Conservation (phyloP, 164 flowering plant species). For the Berberis thunbergii region DNA sequence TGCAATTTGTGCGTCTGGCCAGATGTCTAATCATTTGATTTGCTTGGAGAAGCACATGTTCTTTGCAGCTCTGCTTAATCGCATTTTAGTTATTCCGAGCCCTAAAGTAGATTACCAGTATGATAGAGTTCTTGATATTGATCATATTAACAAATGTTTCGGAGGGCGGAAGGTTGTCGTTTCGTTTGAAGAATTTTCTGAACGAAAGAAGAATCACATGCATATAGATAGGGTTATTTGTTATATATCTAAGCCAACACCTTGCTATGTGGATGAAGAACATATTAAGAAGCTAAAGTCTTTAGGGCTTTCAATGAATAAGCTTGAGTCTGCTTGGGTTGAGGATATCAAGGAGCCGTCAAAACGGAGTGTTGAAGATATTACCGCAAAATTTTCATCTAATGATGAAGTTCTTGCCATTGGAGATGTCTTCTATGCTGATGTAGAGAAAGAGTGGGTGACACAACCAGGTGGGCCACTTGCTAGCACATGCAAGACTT, state of each 20-base stretch:
- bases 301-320: slow-evolving; percentile 58
- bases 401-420: slow-evolving; percentile 74
- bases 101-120: slow-evolving; percentile 72
- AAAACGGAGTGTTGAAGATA: slow-evolving; percentile 48
- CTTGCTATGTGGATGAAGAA: slow-evolving; percentile 79
- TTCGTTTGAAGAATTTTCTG: slow-evolving; percentile 66
- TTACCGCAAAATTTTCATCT: slow-evolving; percentile 50
- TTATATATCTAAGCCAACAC: slow-evolving; percentile 63
- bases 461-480: slow-evolving; percentile 98
- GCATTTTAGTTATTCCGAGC: slow-evolving; percentile 77
- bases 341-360: slow-evolving; percentile 75
- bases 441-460: slow-evolving; percentile 82
- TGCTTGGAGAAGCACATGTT: slow-evolving; percentile 97
- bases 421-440: slow-evolving; percentile 90
- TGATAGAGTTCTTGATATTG: slow-evolving; percentile 62
- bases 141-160: slow-evolving; percentile 66
- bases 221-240: slow-evolving; percentile 66
- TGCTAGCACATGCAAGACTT: slow-evolving; percentile 73
- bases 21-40: slow-evolving; percentile 96
- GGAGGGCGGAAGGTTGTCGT: slow-evolving; percentile 60
- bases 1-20: slow-evolving; percentile 85
- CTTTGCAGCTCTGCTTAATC: slow-evolving; percentile 77
- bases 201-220: slow-evolving; percentile 41
- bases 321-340: slow-evolving; percentile 65
- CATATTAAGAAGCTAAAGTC: slow-evolving; percentile 65